Conservation (phyloP, 352 stramenopile genomes). For the Phytophthora gonapodyides region DNA sequence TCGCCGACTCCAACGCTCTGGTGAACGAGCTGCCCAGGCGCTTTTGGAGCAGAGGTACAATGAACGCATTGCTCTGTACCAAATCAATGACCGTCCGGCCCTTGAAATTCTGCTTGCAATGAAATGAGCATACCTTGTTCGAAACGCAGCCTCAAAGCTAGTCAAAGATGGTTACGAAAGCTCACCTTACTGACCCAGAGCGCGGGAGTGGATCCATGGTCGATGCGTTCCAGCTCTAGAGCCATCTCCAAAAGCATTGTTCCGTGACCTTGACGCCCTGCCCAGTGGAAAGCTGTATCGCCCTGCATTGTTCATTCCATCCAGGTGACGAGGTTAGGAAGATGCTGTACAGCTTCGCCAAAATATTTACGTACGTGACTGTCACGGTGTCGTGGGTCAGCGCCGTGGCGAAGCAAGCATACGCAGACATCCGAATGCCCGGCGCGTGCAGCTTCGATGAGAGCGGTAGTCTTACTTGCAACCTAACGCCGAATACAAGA, state of each 20-base stretch:
- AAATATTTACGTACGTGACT: slow-evolving; percentile 37
- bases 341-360: not conserved
- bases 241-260: slow-evolving; percentile 56
- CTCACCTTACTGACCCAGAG: slow-evolving; percentile 64
- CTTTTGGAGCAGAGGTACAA: slow-evolving; percentile 57
- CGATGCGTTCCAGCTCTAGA: slow-evolving; percentile 39
- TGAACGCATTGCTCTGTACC: slow-evolving; percentile 37
- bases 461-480: slow-evolving; percentile 52
- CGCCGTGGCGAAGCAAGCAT: slow-evolving; percentile 51
- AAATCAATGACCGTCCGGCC: slow-evolving; percentile 55
- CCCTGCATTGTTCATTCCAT: slow-evolving; percentile 35
- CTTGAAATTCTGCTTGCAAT: slow-evolving; percentile 54
- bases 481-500: slow-evolving; percentile 25
- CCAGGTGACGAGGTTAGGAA: too few species aligned
- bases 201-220: slow-evolving; percentile 27
- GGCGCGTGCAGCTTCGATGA: slow-evolving; percentile 65
- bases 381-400: slow-evolving; percentile 47
- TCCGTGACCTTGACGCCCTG: slow-evolving; percentile 53
- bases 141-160: not conserved
- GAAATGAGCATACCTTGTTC: too few species aligned
- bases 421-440: slow-evolving; percentile 55
- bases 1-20: slow-evolving; percentile 23
- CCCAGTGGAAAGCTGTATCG: slow-evolving; percentile 78
- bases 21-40: slow-evolving; percentile 40
- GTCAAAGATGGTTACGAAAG: not conserved